Evolutionary conservation across 139 green algal genomes (phyloP).

Genomic region (Microglena sp.): DNA sequence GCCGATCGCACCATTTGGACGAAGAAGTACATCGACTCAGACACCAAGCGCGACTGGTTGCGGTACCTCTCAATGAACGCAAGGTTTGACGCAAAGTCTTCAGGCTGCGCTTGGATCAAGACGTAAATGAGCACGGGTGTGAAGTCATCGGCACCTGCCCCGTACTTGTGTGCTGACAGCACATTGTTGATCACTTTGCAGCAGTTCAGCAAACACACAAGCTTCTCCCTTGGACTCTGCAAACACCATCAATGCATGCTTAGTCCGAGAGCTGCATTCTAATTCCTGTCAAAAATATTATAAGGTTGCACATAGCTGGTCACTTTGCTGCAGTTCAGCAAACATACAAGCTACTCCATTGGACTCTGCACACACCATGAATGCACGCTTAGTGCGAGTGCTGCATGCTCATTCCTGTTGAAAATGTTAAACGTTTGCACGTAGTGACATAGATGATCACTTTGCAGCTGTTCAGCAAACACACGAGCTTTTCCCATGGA

Average conservation of each 20-base stretch:
- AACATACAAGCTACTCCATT: not conserved
- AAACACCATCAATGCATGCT: not conserved
- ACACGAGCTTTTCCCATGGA: constrained; percentile 92
- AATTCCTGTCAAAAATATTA: not conserved
- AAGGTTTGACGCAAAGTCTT: constrained; percentile 50
- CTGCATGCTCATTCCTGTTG: too few species aligned
- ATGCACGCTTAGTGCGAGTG: not conserved
- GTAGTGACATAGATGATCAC: constrained; percentile 75
- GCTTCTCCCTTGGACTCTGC: constrained; percentile 92
- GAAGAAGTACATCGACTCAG: constrained; percentile 61
- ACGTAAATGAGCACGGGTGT: constrained; percentile 88
- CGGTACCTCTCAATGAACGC: constrained; percentile 38
- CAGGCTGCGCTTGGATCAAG: constrained; percentile 62
- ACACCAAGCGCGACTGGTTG: constrained; percentile 18
- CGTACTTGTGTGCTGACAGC: constrained; percentile 33
- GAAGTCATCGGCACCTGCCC: constrained; percentile 80
- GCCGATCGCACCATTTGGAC: constrained; percentile 62
- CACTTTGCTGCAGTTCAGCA: not conserved
- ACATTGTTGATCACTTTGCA: constrained; percentile 78
- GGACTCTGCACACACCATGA: not conserved
- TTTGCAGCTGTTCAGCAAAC: constrained; percentile 83
- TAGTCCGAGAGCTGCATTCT: not conserved
- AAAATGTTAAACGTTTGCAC: too few species aligned
- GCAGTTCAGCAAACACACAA: constrained; percentile 88
- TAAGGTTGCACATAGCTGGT: not conserved